Base-by-base conservation (phyloP, 306 rosid species). In the Oemleria cerasiformis region DNA sequence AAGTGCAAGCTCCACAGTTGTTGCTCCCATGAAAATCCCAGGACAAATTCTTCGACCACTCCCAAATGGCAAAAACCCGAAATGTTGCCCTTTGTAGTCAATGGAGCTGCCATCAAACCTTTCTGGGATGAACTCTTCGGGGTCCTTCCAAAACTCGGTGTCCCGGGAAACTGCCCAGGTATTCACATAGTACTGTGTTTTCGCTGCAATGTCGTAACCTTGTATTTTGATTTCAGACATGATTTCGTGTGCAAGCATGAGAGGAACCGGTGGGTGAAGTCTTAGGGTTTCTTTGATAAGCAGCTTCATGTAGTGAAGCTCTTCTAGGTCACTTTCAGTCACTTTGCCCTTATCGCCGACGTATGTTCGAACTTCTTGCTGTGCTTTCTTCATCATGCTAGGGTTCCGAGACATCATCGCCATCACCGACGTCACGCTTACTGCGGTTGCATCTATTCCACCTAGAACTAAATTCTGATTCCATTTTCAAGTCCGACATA, bases 61-160 rank as follows among this genome's bases (percentile, higher is more conserved):
- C 13, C 94, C 94, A 58, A 86, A 86, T 1, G 90, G 80, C 74
- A 88, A 68, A 5, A 67, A 40, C 75, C 82, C 84, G 7, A 60
- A 80, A 30, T 84, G 54, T 6, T 82, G 86, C 2, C 90, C 84
- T 75, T 63, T 81, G 20, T 25, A 81, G 58, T 88, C 86, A 5
- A 79, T 40, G 0, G 67, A 30, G 41, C 75, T 63, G 9, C 70
- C 81, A 2, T 19, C 3, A 59, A 86, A 88, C 65, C 90, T 78
- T 66, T 86, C 84, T 11, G 88, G 90, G 43, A 51, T 25, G 73
- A 86, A 86, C 51, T 84, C 86, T 13, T 80, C 77, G 14, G 88
- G 88, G 16, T 74, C 25, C 34, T 61, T 73, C 87, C 82, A 80
- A 64, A n/a, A 20, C 5, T 30, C 5, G 1, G 85, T 80, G 45